Evolutionary conservation across 192 early-diverging fungal genomes (phyloP), one percentile per base, ranked within the genome.

Genomic region (Paraglomus occultum): DNA sequence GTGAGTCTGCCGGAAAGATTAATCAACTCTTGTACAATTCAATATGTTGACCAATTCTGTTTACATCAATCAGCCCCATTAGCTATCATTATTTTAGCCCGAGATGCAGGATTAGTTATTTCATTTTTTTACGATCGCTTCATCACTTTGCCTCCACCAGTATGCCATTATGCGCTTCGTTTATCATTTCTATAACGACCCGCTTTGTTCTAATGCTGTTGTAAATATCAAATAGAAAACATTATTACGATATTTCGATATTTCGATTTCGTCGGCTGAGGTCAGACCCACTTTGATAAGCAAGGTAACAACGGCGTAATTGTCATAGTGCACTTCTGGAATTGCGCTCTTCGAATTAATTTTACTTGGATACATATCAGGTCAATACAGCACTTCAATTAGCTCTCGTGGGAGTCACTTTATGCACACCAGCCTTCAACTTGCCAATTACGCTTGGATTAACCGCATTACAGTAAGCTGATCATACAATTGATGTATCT

Each of bases 321-420:
- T 31, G 31, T 2, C 31, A 31, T 31, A 1, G 8, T 54, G 15
- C 23, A 47, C 1, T 14, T 31, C 51, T 45, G 17, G 22, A 77
- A 14, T 23, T 75, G 1, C 20, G 5, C 18, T n/a, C 63, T 57
- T 78, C 9, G 18, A 47, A 8, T 73, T 72, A 51, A 22, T 73
- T 66, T 60, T 65, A 31, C 31, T 31, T 31, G 31, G 31, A 31
- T 31, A 31, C 31, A 31, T 31, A 6, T 46, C 42, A 69, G 79
- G 74, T 90, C 66, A 97, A 96, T 65, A 99, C 95, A 4, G 88
- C 84, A 9, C 73, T 96, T 18, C 96, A 99, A 76, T 81, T 99
- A 42, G 63, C 74, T 7, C 83, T 95, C 11, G 92, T 99, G 86
- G 87, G 85, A 1, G 71, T 80, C 10, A 90, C 91, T 4, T 75